These are phyloP conservation scores for Cordyceps cateniannulata DNA, from an alignment of 2,329 filamentous ascomycete species.

Conservation along the genomic window DNA sequence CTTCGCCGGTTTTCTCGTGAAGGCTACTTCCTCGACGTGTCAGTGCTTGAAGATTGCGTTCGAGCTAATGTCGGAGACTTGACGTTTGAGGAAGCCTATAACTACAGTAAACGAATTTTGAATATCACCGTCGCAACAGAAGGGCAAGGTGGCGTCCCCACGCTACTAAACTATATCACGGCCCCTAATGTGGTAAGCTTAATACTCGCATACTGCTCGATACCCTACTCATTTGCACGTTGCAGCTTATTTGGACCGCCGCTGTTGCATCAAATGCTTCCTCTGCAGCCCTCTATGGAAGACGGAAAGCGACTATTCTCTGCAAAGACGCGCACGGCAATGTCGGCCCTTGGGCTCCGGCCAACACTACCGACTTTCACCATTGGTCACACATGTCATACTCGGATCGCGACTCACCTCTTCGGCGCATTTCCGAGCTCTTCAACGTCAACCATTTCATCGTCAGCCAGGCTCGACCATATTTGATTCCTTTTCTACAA, in stretches of 20 bases:
- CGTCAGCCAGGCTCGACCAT: constrained; percentile 84
- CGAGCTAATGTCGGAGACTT: constrained; percentile 79
- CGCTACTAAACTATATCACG: constrained; percentile 84
- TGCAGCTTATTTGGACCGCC: constrained; percentile 70
- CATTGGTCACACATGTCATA: constrained; percentile 62
- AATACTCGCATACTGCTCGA: neutral
- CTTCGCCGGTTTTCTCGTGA: constrained; percentile 63
- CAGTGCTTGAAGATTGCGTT: constrained; percentile 76
- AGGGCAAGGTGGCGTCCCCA: constrained; percentile 69
- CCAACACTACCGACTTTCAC: constrained; percentile 55
- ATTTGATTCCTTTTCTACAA: constrained; percentile 77
- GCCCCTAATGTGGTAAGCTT: constrained; percentile 79
- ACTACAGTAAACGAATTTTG: constrained; percentile 74
- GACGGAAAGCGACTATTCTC: constrained; percentile 57
- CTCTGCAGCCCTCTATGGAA: constrained; percentile 58
- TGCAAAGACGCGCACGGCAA: constrained; percentile 71
- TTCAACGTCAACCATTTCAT: constrained; percentile 97
- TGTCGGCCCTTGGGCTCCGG: constrained; percentile 67
- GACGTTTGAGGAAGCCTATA: constrained; percentile 90
- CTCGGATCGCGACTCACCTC: constrained; percentile 56
- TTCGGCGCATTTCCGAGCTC: constrained; percentile 69
- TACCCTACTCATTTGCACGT: neutral
- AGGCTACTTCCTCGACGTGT: constrained; percentile 78
- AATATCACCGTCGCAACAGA: constrained; percentile 86
- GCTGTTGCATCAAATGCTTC: constrained; percentile 70